Evolutionary conservation across 805 yeast species (phyloP).

Genomic region (Kluyveromyces wickerhamii): DNA sequence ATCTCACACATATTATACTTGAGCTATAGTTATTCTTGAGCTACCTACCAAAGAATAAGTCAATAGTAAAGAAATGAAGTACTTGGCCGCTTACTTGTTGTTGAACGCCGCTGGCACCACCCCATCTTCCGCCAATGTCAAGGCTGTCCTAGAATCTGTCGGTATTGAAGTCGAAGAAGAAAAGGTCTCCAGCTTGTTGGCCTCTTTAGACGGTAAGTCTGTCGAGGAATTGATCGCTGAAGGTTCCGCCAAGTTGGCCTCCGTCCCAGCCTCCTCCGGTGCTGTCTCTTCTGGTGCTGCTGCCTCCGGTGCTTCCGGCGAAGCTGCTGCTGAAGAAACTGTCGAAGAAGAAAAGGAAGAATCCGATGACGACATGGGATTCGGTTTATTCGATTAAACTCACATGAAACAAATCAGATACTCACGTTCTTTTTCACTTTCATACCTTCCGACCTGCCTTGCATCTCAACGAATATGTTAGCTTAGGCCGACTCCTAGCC

Average conservation of each 20-base stretch:
- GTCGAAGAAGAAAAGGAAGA: conserved; percentile 63
- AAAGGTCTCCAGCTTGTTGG: conserved; percentile 70
- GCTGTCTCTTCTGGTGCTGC: conserved; percentile 71
- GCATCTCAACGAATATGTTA: too few relatives aligned
- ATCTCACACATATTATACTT: too few relatives aligned
- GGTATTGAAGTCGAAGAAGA: conserved; percentile 93
- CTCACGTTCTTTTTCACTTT: too few relatives aligned
- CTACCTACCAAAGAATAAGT: background rate
- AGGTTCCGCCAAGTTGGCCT: conserved; percentile 93
- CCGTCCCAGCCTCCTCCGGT: conserved; percentile 98
- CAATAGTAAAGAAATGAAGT: conserved; percentile 54
- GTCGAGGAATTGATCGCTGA: conserved; percentile 84
- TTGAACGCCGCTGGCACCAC: conserved; percentile 93
- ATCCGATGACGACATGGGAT: conserved; percentile 76
- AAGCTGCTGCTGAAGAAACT: conserved; percentile 65
- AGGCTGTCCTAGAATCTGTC: conserved; percentile 83
- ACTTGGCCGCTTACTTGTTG: conserved; percentile 98
- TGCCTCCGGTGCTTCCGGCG: conserved; percentile 64
- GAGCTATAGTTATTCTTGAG: too few relatives aligned
- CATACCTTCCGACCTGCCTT: too few relatives aligned
- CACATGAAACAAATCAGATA: too few relatives aligned
- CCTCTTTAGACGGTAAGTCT: conserved; percentile 90
- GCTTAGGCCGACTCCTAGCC: too few relatives aligned
- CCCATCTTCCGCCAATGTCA: conserved; percentile 90
- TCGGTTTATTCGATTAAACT: conserved; percentile 99